These are phyloP conservation scores for Colletotrichum truncatum DNA, from an alignment of 2,329 filamentous ascomycete species.

Conservation along the genomic window DNA sequence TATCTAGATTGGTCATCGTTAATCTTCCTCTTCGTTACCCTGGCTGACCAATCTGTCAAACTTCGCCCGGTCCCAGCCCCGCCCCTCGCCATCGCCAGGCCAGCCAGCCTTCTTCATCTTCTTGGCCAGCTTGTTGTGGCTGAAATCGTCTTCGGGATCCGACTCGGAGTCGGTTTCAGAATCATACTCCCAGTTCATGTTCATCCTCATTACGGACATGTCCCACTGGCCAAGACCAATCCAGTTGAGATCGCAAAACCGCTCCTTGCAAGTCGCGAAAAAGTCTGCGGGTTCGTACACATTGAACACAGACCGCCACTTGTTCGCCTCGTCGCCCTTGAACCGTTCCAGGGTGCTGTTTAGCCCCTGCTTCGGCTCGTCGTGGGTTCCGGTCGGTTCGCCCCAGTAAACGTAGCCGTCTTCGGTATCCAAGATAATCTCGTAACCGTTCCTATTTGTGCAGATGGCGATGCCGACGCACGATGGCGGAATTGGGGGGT, in stretches of 20 bases:
- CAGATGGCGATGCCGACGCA: slow-evolving; percentile 26
- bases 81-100: slow-evolving; percentile 24
- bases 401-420: slow-evolving; percentile 32
- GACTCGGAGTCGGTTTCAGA: slow-evolving; percentile 4
- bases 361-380: slow-evolving; percentile 6
- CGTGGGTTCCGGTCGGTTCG: slow-evolving; percentile 7
- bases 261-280: slow-evolving; percentile 23
- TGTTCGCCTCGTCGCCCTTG: neutral
- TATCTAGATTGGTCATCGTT: no score
- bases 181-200: slow-evolving; percentile 17
- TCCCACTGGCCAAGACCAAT: neutral
- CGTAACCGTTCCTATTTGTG: slow-evolving; percentile 9
- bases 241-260: slow-evolving; percentile 23
- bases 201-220: neutral
- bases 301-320: slow-evolving; percentile 4
- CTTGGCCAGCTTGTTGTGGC: slow-evolving; percentile 13
- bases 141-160: slow-evolving; percentile 12
- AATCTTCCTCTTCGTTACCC: neutral
- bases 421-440: slow-evolving; percentile 29
- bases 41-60: slow-evolving; percentile 9
- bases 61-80: slow-evolving; percentile 13
- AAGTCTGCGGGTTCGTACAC: slow-evolving; percentile 28
- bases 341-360: slow-evolving; percentile 1
- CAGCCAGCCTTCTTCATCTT: slow-evolving; percentile 27
- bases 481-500: slow-evolving; percentile 6